Conservation (phyloP, 768 basidiomycete species). For the Panellus pusillus region DNA sequence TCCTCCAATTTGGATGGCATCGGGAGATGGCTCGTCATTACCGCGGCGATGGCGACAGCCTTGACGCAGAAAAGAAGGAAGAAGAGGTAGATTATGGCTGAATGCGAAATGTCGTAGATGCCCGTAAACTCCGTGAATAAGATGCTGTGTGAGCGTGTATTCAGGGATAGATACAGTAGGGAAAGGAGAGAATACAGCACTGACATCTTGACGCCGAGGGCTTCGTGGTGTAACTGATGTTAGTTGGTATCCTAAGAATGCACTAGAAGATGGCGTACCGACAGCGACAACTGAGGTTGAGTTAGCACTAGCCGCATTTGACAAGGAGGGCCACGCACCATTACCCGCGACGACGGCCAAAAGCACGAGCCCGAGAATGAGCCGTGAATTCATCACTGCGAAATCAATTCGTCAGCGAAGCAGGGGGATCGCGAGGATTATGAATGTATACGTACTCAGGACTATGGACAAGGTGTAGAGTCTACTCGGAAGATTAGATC, state of each 20-base stretch:
- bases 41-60: background rate
- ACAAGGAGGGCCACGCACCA: background rate
- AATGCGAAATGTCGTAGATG: constrained; percentile 8
- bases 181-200: background rate
- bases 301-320: background rate
- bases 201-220: constrained; percentile 12
- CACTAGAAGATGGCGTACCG: background rate
- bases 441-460: background rate
- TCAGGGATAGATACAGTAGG: no score
- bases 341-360: constrained; percentile 7
- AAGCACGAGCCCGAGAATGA: background rate
- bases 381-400: no score
- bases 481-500: background rate
- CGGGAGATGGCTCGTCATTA: background rate
- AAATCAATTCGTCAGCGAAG: no score
- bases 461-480: constrained; percentile 2
- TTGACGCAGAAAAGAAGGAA: constrained; percentile 13
- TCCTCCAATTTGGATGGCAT: background rate
- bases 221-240: background rate
- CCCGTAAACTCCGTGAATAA: constrained; percentile 10
- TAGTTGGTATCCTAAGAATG: no score
- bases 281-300: constrained; percentile 2
- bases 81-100: constrained; percentile 8
- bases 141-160: background rate
- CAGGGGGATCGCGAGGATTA: no score